Evolutionary conservation across 139 green algal species (phyloP), one percentile per base, ranked within the genome.

Genomic region (Chlorella sp.): DNA sequence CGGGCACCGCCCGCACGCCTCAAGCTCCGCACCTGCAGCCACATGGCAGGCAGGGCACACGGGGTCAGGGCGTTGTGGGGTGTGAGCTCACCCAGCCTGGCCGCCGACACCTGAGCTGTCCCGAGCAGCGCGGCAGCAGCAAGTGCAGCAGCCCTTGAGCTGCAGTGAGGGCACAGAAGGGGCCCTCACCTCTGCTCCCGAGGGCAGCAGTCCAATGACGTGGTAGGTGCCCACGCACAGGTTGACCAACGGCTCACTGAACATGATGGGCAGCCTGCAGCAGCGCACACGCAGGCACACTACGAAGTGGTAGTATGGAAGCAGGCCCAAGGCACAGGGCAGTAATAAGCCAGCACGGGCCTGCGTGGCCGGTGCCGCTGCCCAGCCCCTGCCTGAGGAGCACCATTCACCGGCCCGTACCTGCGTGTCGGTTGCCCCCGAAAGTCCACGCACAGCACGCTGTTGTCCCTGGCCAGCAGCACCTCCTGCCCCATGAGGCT

Each of bases 201-300:
- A 51, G 1, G 82, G 71, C 30, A 90, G 59, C 30, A 91, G 51
- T 0, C 79, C 90, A 1, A 92, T 33, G 0, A 75, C 80, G 61
- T 95, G 88, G 32, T 84, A 80, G 30, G 61, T 60, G 1, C 69
- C 77, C 3, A 81, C 77, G 0, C 65, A 70, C 32, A 95, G 50
- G 1, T 71, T 79, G 10, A 49, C 4, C 20, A 79, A 31, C 17
- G 73, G 73, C 69, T 76, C 69, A 2, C 36, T 76, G 66, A 75
- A 83, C 6, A 3, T 5, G 23, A 79, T 35, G 55, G 51, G 55
- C 5, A 24, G 24, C 30, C 69, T 65, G 67, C 36, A 55, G 5
- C 42, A 55, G 42, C 42, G 42, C 42, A 55, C n/a, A 55, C 42
- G 17, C 42, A 55, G 42, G 42, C 42, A 55, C n/a, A n/a, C n/a